A percentile compares a stretch with the other conserved stretches of the same genome.
phyloP scores from a whole-genome alignment of 345 rosid genomes.

The Hirschfeldia incana region DNA sequence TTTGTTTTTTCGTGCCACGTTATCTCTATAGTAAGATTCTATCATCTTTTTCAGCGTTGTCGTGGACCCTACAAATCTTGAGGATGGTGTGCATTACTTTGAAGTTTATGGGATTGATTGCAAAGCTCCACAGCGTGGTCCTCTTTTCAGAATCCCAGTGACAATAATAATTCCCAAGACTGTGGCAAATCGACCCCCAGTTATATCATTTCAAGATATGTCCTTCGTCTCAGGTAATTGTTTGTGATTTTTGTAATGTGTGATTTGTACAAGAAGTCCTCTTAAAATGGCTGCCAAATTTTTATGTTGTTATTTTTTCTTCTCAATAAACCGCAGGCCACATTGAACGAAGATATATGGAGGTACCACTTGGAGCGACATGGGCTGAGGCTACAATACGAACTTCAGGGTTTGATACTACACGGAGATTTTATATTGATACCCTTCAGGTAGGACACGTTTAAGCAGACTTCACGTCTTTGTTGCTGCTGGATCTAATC shows the following conservation, averaged over 20 bases:
- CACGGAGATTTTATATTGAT: slow-evolving; percentile 82
- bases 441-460: slow-evolving; percentile 70
- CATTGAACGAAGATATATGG: slow-evolving; percentile 84
- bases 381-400: slow-evolving; percentile 97
- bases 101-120: slow-evolving; percentile 94
- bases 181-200: slow-evolving; percentile 65
- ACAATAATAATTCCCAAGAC: slow-evolving; percentile 79
- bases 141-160: slow-evolving; percentile 82
- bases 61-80: slow-evolving; percentile 85
- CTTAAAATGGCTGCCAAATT: background rate
- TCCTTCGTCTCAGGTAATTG: slow-evolving; percentile 76
- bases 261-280: slow-evolving; percentile 9
- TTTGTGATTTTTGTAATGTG: slow-evolving; percentile 23
- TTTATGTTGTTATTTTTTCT: background rate
- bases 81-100: slow-evolving; percentile 80
- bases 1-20: background rate
- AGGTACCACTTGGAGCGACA: slow-evolving; percentile 83
- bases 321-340: slow-evolving; percentile 53
- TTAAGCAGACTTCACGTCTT: slow-evolving; percentile 3
- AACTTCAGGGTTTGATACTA: slow-evolving; percentile 81
- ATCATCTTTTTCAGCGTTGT: slow-evolving; percentile 67
- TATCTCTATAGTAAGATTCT: slow-evolving; percentile 19
- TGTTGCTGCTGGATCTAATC: slow-evolving; percentile 37
- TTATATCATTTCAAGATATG: slow-evolving; percentile 68
- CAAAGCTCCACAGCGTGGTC: slow-evolving; percentile 92